These are phyloP conservation scores for Zymoseptoria crescenta DNA, from an alignment of 2,329 filamentous ascomycete species.

Conservation along the genomic window DNA sequence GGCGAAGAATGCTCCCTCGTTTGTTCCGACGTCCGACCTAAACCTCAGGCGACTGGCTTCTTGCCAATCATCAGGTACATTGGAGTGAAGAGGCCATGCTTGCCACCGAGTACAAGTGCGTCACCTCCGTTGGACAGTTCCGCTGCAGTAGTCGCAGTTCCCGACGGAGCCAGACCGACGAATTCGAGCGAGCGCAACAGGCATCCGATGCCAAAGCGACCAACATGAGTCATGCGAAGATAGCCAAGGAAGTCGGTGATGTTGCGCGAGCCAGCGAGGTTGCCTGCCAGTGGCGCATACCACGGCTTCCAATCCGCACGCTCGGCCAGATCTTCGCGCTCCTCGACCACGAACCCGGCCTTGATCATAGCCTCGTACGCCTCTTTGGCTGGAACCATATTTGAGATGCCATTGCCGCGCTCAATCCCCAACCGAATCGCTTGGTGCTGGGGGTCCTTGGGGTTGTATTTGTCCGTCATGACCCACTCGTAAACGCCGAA, in stretches of 20 bases:
- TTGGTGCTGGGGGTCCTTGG: constrained; percentile 76
- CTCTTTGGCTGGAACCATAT: constrained; percentile 86
- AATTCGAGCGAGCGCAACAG: constrained; percentile 71
- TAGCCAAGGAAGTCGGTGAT: constrained; percentile 75
- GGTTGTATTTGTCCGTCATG: constrained; percentile 94
- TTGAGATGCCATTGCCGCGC: constrained; percentile 90
- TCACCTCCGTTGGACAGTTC: constrained; percentile 76
- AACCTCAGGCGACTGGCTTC: constrained; percentile 54
- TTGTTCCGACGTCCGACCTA: background rate
- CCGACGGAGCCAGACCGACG: constrained; percentile 65
- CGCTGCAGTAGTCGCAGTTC: constrained; percentile 90
- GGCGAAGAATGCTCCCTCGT: background rate
- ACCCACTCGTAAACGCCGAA: constrained; percentile 99
- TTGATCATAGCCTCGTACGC: constrained; percentile 74
- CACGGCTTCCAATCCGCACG: constrained; percentile 70
- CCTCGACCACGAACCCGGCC: constrained; percentile 76
- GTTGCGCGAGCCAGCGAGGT: constrained; percentile 73
- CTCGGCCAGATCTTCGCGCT: constrained; percentile 79
- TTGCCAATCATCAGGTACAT: constrained; percentile 97
- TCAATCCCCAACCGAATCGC: constrained; percentile 91
- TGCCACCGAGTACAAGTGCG: constrained; percentile 76
- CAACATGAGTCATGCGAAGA: constrained; percentile 80
- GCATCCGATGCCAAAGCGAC: constrained; percentile 65
- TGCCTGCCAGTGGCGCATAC: constrained; percentile 88
- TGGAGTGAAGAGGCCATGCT: constrained; percentile 86